A percentile compares a stretch with the other conserved stretches of the same genome.
phyloP scores from a whole-genome alignment of 2,329 filamentous ascomycete species.

The Ascochyta rabiei region DNA sequence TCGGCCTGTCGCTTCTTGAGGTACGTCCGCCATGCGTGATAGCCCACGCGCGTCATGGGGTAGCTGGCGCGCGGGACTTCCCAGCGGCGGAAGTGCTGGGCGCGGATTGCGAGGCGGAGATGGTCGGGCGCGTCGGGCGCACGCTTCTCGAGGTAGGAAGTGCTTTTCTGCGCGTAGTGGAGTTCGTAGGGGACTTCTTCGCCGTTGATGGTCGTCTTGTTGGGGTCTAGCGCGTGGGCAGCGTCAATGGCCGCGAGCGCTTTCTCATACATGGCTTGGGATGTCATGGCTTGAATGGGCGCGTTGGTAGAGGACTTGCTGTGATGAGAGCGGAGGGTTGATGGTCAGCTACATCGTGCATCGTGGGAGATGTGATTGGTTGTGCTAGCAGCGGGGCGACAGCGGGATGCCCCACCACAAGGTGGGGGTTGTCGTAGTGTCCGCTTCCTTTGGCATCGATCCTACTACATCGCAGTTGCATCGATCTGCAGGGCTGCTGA shows the following conservation, averaged over 20 bases:
- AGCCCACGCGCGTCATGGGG: conserved; percentile 76
- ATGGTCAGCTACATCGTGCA: conserved; percentile 21
- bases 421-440: conserved; percentile 8
- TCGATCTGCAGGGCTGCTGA: no score
- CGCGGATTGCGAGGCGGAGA: conserved; percentile 77
- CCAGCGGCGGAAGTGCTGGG: conserved; percentile 87
- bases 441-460: not conserved
- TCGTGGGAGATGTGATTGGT: conserved; percentile 18
- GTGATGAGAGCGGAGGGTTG: not conserved
- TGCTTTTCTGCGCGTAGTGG: conserved; percentile 82
- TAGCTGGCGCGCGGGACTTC: conserved; percentile 77
- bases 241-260: conserved; percentile 74
- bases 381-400: conserved; percentile 10
- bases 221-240: conserved; percentile 73
- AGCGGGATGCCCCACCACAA: conserved; percentile 24
- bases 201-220: conserved; percentile 53
- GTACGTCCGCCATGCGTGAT: conserved; percentile 78
- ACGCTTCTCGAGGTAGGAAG: conserved; percentile 69
- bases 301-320: not conserved
- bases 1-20: conserved; percentile 75
- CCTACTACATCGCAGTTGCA: no score
- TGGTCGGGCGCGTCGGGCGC: conserved; percentile 67
- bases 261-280: conserved; percentile 37
- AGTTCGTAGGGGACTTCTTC: conserved; percentile 73
- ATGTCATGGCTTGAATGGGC: not conserved